These are phyloP conservation scores for Pachysandra terminalis DNA, from an alignment of 164 flowering plant species.

Conservation along the genomic window DNA sequence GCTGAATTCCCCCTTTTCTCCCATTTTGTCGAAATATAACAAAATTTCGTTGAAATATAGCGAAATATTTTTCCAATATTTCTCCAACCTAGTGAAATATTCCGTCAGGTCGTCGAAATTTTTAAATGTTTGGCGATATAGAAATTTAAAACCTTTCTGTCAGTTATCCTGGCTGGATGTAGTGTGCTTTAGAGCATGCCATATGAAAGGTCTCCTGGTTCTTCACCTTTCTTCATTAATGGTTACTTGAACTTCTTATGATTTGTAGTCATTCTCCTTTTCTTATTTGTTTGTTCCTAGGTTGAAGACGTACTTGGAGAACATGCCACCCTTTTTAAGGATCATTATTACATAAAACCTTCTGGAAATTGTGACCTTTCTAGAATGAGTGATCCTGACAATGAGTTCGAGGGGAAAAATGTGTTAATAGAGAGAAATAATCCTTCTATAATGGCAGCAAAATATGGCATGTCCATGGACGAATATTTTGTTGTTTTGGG, in stretches of 20 bases:
- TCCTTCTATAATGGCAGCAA: constrained; percentile 55
- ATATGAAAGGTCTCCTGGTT: no score
- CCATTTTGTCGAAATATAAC: no score
- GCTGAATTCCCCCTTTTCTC: no score
- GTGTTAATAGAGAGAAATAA: constrained; percentile 72
- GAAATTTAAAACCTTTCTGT: no score
- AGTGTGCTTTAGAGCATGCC: not conserved
- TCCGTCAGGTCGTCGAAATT: no score
- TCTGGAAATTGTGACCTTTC: constrained; percentile 94
- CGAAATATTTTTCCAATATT: no score
- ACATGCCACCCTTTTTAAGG: constrained; percentile 63
- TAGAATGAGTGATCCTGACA: constrained; percentile 82
- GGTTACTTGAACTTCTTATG: no score
- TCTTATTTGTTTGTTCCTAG: constrained; percentile 27
- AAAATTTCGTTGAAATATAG: no score
- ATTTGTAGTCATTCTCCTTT: not conserved
- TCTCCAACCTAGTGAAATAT: no score
- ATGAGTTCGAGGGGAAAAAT: constrained; percentile 78
- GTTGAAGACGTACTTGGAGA: constrained; percentile 74
- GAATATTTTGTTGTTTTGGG: constrained; percentile 63
- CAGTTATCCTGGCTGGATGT: not conserved
- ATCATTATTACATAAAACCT: constrained; percentile 77
- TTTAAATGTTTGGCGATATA: no score
- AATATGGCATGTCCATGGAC: constrained; percentile 47
- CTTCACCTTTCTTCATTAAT: no score